Conservation (phyloP, 306 rosid species). For the Psophocarpus tetragonolobus region DNA sequence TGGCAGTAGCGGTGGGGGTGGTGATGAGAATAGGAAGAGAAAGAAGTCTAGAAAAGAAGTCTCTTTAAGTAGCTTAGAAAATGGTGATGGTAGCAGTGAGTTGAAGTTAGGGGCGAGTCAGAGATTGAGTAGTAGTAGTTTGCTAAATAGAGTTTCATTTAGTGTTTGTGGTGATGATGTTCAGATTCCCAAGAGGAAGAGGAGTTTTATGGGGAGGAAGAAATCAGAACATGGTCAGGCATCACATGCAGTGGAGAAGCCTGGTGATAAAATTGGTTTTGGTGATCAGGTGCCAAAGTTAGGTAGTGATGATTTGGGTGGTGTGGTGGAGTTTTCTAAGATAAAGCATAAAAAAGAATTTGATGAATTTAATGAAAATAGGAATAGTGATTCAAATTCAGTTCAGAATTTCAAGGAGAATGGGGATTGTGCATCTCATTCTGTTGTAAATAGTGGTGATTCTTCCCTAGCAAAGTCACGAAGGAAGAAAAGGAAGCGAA, state of each 20-base stretch:
- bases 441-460: constrained; percentile 56
- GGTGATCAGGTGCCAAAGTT: constrained; percentile 49
- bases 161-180: constrained; percentile 47
- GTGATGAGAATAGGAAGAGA: constrained; percentile 51
- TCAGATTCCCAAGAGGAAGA: constrained; percentile 81
- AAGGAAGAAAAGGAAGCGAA: constrained; percentile 55
- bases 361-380: constrained; percentile 52
- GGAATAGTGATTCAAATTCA: constrained; percentile 49
- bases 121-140: constrained; percentile 44
- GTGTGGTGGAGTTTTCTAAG: constrained; percentile 41
- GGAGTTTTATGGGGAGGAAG: constrained; percentile 77
- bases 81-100: constrained; percentile 57
- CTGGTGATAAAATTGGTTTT: constrained; percentile 42
- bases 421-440: constrained; percentile 45
- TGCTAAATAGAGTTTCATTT: constrained; percentile 50
- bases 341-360: constrained; percentile 29
- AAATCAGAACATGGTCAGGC: constrained; percentile 50
- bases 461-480: constrained; percentile 47
- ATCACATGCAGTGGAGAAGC: constrained; percentile 40
- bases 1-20: constrained; percentile 39
- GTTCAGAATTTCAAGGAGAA: constrained; percentile 44
- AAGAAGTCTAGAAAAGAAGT: constrained; percentile 70
- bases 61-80: constrained; percentile 74
- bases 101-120: constrained; percentile 48
- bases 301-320: constrained; percentile 48